Conservation (phyloP, 2,329 filamentous ascomycete genomes). For the Neocatenulostroma microsporum region DNA sequence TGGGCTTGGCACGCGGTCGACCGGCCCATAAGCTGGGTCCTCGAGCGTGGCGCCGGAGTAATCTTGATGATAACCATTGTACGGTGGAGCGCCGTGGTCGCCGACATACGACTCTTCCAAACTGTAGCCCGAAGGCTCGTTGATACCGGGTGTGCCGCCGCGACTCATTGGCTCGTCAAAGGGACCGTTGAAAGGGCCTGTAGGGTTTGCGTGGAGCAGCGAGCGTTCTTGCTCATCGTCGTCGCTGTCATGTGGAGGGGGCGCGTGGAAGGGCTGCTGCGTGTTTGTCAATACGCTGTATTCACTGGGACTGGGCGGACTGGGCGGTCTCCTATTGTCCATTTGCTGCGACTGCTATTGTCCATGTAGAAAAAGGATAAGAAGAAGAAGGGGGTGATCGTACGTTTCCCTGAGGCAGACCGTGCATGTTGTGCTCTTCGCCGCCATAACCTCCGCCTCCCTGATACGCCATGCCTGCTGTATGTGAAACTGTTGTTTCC, state of each 20-base stretch:
- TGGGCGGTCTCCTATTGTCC: too few species aligned
- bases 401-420: slow-evolving; percentile 17
- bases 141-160: slow-evolving; percentile 31
- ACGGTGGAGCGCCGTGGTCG: slow-evolving; percentile 24
- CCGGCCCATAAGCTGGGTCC: slow-evolving; percentile 51
- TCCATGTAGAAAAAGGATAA: neutral
- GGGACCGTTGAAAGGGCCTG: slow-evolving; percentile 39
- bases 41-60: slow-evolving; percentile 36
- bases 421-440: slow-evolving; percentile 19
- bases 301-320: slow-evolving; percentile 5
- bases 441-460: slow-evolving; percentile 24
- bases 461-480: slow-evolving; percentile 28
- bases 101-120: slow-evolving; percentile 44
- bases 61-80: slow-evolving; percentile 31
- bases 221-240: slow-evolving; percentile 44
- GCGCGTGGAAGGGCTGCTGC: slow-evolving; percentile 17
- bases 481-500: neutral
- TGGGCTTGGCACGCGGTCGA: slow-evolving; percentile 50
- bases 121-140: slow-evolving; percentile 38
- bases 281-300: too few species aligned
- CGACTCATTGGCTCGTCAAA: slow-evolving; percentile 39
- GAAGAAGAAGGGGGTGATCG: slow-evolving; percentile 5
- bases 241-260: slow-evolving; percentile 26
- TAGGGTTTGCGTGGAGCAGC: slow-evolving; percentile 42
- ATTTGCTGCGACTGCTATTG: neutral